Percentiles rank a stretch among this genome's conserved stretches.
Evolutionary conservation across 208 protist species (phyloP).

Genomic region (Naegleria lovaniensis): DNA sequence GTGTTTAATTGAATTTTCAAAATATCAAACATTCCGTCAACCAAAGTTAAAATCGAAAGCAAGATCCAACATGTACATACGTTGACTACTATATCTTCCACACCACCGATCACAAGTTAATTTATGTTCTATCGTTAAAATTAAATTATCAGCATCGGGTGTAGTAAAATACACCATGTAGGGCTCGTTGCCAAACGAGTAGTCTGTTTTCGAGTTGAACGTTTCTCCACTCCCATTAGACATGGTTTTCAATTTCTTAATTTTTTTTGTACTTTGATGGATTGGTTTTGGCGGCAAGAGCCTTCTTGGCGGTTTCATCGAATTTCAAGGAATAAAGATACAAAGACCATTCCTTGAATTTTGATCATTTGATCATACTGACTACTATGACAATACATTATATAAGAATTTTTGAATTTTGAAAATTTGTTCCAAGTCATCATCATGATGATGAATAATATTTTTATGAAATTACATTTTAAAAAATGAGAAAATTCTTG

Average conservation of each 20-base stretch:
- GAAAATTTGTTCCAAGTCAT: not conserved
- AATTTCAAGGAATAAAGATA: too few relatives aligned
- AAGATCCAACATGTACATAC: not conserved
- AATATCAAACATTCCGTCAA: too few relatives aligned
- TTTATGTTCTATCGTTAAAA: not conserved
- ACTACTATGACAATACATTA: too few relatives aligned
- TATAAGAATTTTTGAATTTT: too few relatives aligned
- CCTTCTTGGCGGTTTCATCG: too few relatives aligned
- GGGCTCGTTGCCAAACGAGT: not conserved
- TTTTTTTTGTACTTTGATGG: not conserved
- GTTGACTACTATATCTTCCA: not conserved
- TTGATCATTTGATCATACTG: too few relatives aligned
- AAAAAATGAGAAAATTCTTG: not conserved
- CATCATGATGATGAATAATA: not conserved
- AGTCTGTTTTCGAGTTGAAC: not conserved
- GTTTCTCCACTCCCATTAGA: not conserved
- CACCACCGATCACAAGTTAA: not conserved
- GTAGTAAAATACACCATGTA: not conserved
- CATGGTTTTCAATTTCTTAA: not conserved
- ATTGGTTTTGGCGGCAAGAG: not conserved
- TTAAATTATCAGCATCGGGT: not conserved
- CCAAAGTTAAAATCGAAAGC: too few relatives aligned
- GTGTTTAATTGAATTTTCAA: too few relatives aligned
- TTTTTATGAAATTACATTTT: not conserved
- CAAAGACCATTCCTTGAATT: too few relatives aligned